Conservation (phyloP, 768 basidiomycete species). For the Udeniomyces megalosporus region DNA sequence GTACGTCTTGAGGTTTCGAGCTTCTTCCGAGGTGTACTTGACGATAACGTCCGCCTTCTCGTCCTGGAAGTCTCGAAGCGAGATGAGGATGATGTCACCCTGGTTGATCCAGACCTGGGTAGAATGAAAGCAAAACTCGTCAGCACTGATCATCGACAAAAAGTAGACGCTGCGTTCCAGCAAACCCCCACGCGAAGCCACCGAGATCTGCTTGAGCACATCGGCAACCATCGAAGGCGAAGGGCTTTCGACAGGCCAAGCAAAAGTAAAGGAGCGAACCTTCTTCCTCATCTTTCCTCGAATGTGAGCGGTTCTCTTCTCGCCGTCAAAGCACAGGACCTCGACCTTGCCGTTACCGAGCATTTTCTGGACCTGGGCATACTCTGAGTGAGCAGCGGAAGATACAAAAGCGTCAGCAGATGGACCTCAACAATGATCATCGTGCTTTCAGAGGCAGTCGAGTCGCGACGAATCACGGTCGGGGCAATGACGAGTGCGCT, state of each 20-base stretch:
- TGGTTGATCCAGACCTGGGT: constrained; percentile 95
- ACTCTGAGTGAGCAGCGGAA: constrained; percentile 38
- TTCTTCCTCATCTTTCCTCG: constrained; percentile 99
- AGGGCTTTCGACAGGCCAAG: neutral
- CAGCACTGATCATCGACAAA: too few relatives aligned
- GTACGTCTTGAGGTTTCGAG: constrained; percentile 71
- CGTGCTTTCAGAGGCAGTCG: neutral
- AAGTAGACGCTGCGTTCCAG: too few relatives aligned
- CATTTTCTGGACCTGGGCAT: constrained; percentile 97
- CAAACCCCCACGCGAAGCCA: too few relatives aligned
- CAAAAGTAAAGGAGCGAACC: constrained; percentile 36
- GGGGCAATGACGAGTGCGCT: too few relatives aligned
- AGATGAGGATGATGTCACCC: constrained; percentile 87
- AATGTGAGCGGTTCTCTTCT: constrained; percentile 93
- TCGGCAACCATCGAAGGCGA: too few relatives aligned
- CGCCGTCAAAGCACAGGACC: constrained; percentile 93
- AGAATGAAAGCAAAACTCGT: neutral
- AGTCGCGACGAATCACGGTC: neutral
- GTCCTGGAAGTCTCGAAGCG: constrained; percentile 95
- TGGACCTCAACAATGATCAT: neutral
- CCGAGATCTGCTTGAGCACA: too few relatives aligned
- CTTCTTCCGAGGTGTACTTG: constrained; percentile 91
- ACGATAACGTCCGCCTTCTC: constrained; percentile 99
- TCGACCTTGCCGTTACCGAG: constrained; percentile 92
- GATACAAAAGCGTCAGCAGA: neutral